Percentiles rank a stretch among this genome's conserved stretches.
Evolutionary conservation across 495 filamentous ascomycete species (phyloP).

Genomic region (Tuber microsphaerosporum): DNA sequence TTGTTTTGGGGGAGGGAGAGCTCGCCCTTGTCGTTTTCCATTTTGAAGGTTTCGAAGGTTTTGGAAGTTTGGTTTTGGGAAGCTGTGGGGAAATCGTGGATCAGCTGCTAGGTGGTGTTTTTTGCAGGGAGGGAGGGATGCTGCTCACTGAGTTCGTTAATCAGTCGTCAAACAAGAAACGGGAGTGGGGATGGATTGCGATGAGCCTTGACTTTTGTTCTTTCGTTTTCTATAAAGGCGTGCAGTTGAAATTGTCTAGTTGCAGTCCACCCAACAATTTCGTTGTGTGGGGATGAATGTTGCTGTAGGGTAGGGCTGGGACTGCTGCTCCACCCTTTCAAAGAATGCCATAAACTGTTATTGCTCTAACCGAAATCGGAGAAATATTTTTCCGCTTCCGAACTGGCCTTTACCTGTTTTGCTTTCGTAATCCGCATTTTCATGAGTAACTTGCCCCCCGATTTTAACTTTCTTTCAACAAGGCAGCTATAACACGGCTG

Average conservation of each 20-base stretch:
- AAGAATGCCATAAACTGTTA: background rate
- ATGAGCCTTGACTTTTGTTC: slow-evolving; percentile 25
- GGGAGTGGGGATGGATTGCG: slow-evolving; percentile 23
- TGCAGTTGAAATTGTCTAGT: slow-evolving; percentile 9
- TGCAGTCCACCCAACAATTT: slow-evolving; percentile 10
- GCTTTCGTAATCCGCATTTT: slow-evolving; percentile 22
- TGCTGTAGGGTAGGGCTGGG: slow-evolving; percentile 34
- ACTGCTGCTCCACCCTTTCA: slow-evolving; percentile 18
- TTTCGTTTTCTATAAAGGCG: slow-evolving; percentile 7
- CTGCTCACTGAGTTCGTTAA: background rate
- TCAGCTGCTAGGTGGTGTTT: slow-evolving; percentile 6
- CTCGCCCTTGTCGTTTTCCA: slow-evolving; percentile 84
- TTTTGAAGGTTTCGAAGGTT: slow-evolving; percentile 49
- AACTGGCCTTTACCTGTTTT: background rate
- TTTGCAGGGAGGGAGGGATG: background rate
- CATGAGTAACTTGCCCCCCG: background rate
- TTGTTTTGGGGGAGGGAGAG: background rate
- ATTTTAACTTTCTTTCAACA: slow-evolving; percentile 1
- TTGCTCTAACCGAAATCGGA: slow-evolving; percentile 8
- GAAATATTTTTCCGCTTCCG: slow-evolving; percentile 16
- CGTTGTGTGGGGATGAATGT: slow-evolving; percentile 13
- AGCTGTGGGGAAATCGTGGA: slow-evolving; percentile 3
- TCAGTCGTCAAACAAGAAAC: slow-evolving; percentile 1
- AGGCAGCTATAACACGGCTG: background rate
- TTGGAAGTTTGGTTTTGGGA: slow-evolving; percentile 37